A percentile compares a stretch with the other conserved stretches of the same genome.
phyloP scores from a whole-genome alignment of 1,139 yeast species.

The Suhomyces panamericanus region DNA sequence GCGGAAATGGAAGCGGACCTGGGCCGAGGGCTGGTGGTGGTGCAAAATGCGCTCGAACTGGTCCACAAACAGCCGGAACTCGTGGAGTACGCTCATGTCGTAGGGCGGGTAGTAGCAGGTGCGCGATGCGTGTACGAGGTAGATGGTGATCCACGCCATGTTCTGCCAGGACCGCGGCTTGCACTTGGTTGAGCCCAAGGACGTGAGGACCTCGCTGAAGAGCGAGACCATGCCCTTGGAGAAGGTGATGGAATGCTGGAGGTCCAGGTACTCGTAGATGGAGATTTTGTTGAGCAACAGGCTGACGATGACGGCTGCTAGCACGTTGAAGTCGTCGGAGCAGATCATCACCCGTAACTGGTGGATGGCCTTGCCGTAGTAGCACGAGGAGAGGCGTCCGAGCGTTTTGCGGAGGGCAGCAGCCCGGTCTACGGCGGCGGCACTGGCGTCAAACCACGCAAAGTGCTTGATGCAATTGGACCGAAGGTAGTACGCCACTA shows the following conservation, averaged over 20 bases:
- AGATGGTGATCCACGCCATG: conserved; percentile 20
- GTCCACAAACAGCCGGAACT: conserved; percentile 18
- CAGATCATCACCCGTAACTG: conserved; percentile 20
- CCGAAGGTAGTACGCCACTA: conserved; percentile 12
- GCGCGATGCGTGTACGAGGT: conserved; percentile 24
- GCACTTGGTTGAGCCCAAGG: too few relatives aligned
- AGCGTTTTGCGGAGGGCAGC: conserved; percentile 16
- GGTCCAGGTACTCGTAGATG: conserved; percentile 25
- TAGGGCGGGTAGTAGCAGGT: conserved; percentile 27
- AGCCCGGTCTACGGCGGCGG: conserved; percentile 6
- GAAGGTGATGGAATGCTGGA: conserved; percentile 25
- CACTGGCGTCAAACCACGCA: conserved; percentile 7
- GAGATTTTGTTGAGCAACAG: conserved; percentile 28
- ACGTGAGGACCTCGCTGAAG: conserved; percentile 21
- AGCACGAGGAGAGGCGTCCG: conserved; percentile 18
- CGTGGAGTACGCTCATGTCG: conserved; percentile 21
- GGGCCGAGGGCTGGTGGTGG: neutral
- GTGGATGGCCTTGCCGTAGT: conserved; percentile 25
- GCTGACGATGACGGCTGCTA: conserved; percentile 25
- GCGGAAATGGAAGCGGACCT: conserved; percentile 18
- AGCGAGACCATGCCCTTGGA: conserved; percentile 28
- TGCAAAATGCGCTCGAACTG: conserved; percentile 11
- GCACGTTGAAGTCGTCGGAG: conserved; percentile 19
- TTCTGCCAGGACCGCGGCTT: conserved; percentile 13
- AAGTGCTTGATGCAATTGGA: conserved; percentile 26